Base-by-base conservation (phyloP, 371 early-diverging fungal genomes). In the Coemansia sp. region DNA sequence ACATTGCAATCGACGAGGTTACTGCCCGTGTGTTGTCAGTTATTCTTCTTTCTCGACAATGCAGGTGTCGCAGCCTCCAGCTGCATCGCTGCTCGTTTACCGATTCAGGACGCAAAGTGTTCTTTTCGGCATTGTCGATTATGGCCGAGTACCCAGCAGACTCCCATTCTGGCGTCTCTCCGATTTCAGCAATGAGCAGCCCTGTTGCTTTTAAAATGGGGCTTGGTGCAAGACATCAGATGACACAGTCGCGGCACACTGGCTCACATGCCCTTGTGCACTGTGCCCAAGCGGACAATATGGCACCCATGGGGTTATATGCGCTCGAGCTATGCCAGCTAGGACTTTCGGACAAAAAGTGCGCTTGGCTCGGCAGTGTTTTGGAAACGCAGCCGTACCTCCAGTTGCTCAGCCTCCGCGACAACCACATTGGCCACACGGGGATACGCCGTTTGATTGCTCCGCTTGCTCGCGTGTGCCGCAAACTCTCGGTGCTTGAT, bases 101-200 rank as follows among this genome's bases (percentile, higher is more conserved):
- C 1, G 64, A 63, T 6, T 7, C 68, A 3, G 72, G 72, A 6
- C 62, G 60, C 21, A 64, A 68, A 16, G 63, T 72, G 2, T 33
- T 72, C 28, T 72, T 68, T 50, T 67, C 68, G 3, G 72, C 72
- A 16, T 33, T 72, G 9, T 67, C 72, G 3, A 59, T 64, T 30
- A 63, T 68, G 68, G 68, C 64, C 14, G 37, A 55, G 26, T 23
- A 28, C 37, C 44, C n/a, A 3, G 7, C 28, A 28, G 8, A 16
- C 14, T 4, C 23, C 26, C 42, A 23, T n/a, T 6, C 60, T 0
- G 26, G n/a, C 11, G 14, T 48, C 23, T 42, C 48, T n/a, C 3
- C 20, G 30, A 44, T n/a, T 9, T n/a, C 30, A 16, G 28, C 18
- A 28, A 14, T 8, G 12, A n/a, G 48, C 48, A 14, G 18, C 28